phyloP scores from a whole-genome alignment of 1,139 yeast species.

The Taphrina wiesneri region DNA sequence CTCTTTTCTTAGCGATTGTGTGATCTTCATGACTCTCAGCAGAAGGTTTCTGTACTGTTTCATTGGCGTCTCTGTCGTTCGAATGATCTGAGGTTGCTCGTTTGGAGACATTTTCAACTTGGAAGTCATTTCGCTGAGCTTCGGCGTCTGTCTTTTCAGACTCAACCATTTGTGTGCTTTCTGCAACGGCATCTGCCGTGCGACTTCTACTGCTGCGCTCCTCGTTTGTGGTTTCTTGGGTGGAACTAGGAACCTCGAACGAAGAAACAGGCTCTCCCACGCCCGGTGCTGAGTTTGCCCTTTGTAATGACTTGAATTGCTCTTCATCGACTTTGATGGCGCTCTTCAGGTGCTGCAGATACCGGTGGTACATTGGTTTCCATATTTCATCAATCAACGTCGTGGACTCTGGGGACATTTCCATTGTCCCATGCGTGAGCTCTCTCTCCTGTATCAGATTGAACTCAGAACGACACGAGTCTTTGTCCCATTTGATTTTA shows the following conservation, averaged over 20 bases:
- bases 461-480: background rate
- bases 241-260: slow-evolving; percentile 11
- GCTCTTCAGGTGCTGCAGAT: background rate
- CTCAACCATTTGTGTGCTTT: background rate
- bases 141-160: background rate
- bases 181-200: too few species aligned
- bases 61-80: too few species aligned
- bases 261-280: background rate
- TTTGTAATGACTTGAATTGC: background rate
- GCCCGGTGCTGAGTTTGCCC: background rate
- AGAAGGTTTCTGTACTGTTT: too few species aligned
- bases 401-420: background rate
- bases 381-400: background rate
- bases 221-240: background rate
- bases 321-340: background rate
- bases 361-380: background rate
- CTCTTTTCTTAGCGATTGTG: too few species aligned
- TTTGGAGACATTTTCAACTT: too few species aligned
- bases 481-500: background rate
- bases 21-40: too few species aligned
- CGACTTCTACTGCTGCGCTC: background rate
- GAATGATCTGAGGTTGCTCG: too few species aligned
- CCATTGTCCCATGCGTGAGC: background rate
- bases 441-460: background rate
- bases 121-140: too few species aligned